phyloP scores from a whole-genome alignment of 75 land plant genomes.

The Picea sitchensis region DNA sequence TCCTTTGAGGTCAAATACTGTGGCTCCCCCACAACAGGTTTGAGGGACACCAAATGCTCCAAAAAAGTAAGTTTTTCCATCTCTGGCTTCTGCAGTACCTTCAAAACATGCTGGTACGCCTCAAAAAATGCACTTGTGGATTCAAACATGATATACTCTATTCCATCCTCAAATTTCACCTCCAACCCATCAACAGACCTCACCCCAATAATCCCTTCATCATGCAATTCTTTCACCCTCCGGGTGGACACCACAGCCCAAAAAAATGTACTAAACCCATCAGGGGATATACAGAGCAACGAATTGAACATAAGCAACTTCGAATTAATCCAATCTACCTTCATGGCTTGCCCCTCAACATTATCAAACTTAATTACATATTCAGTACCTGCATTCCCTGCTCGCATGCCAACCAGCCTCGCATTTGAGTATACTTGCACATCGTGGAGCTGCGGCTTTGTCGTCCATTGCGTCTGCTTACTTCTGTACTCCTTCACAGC shows the following conservation, averaged over 20 bases:
- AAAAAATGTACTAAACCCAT: constrained; percentile 20
- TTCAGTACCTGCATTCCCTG: constrained; percentile 14
- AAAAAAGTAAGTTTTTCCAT: constrained; percentile 16
- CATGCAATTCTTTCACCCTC: not conserved
- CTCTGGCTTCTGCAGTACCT: constrained; percentile 19
- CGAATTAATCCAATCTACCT: constrained; percentile 6
- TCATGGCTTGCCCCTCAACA: constrained; percentile 1
- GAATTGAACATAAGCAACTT: constrained; percentile 29
- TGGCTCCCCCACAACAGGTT: constrained; percentile 17
- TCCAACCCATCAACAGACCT: constrained; percentile 4
- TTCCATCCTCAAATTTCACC: not conserved
- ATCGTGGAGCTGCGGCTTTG: not conserved
- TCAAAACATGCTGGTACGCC: constrained; percentile 30
- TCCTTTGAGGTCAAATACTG: constrained; percentile 5
- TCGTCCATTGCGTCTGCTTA: no score
- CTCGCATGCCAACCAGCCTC: constrained; percentile 16
- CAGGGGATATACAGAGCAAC: constrained; percentile 25
- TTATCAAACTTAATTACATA: not conserved
- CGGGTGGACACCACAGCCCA: constrained; percentile 21
- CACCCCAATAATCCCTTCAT: not conserved
- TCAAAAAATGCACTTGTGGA: constrained; percentile 33
- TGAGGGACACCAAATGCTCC: constrained; percentile 18
- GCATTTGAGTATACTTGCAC: constrained; percentile 3
- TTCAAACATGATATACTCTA: constrained; percentile 23
- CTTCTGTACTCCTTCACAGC: constrained; percentile 6